phyloP scores from a whole-genome alignment of 2,329 filamentous ascomycete species.

The Phoma sp. region DNA sequence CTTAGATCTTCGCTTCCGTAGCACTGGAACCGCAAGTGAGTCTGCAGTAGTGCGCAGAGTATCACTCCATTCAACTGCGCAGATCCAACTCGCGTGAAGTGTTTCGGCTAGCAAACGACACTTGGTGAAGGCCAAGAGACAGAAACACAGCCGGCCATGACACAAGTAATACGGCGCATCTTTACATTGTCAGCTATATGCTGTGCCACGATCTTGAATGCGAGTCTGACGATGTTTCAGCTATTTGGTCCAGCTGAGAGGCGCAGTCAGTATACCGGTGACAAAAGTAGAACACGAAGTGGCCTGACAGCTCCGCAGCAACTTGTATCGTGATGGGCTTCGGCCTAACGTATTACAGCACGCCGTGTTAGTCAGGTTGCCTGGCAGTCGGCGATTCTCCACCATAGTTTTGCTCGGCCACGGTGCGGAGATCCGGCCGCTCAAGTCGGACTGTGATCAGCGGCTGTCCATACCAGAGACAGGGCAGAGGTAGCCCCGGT shows the following conservation, averaged over 20 bases:
- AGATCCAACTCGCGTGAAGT: not conserved
- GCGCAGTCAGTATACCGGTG: not conserved
- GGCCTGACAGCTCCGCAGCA: not conserved
- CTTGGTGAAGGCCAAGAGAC: not conserved
- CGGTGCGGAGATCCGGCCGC: constrained; percentile 34
- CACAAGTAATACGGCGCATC: constrained; percentile 1
- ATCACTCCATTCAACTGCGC: not conserved
- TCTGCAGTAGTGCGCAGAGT: not conserved
- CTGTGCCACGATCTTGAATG: not conserved
- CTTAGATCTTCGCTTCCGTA: not conserved
- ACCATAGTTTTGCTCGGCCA: constrained; percentile 29
- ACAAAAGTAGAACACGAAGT: not conserved
- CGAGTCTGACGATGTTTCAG: not conserved
- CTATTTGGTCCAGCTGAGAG: not conserved
- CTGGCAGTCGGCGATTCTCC: constrained; percentile 18
- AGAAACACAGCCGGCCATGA: not conserved
- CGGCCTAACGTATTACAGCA: not conserved
- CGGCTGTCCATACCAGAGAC: constrained; percentile 9
- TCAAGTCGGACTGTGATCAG: constrained; percentile 9
- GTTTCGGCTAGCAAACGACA: not conserved
- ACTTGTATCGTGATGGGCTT: not conserved
- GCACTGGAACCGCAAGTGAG: not conserved
- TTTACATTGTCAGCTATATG: not conserved
- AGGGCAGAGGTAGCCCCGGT: constrained; percentile 3
- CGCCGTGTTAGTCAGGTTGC: constrained; percentile 14